Base-by-base conservation (phyloP, 768 basidiomycete species). In the Trametes meyenii region DNA sequence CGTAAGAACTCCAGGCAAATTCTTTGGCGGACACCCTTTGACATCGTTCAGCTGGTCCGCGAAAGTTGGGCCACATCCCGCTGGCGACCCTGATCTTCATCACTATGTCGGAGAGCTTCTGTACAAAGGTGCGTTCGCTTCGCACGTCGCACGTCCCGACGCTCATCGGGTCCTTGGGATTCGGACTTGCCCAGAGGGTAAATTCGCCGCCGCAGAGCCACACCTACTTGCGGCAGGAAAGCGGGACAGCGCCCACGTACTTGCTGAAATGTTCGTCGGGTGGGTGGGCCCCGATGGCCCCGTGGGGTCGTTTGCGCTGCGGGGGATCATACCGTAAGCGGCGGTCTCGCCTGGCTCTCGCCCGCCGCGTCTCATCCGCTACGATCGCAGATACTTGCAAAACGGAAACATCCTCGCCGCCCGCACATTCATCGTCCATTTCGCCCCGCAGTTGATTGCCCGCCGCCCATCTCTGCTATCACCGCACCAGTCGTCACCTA, bases 321-420 rank as follows among this genome's bases (percentile, higher is more conserved):
- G 92, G 46, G 94, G 92, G 35, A 86, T 85, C 11, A 79, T 99
- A 56, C 94, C 96, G 89, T 96, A 72, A 57, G 88, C 81, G 36
- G 26, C 38, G 8, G 53, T 17, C 13, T 35, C 43, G 17, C 29
- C 35, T 46, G 3, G 29, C 52, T 19, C 45, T 10, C 21, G 13
- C 12, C 12, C 58, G 50, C 63, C 35, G 43, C 6, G 23, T 38
- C 50, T 56, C 36, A 60, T 39, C 58, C 56, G 50, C 53, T 43
- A 52, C 38, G 21, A 39, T 16, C 50, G 16, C 68, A 92, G 90
- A 59, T 92, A 91, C 69, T 78, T 95, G 23, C 83, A 83, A 63
- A 92, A 94, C 55, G 92, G 93, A 16, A 94, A 94, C 65, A 89
- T 99, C 69, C 85, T 94, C n/a, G 92, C 92, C 4, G 92, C 96